These are phyloP conservation scores for Cutaneotrichosporon cyanovorans DNA, from an alignment of 1,284 basidiomycete species.

Conservation along the genomic window DNA sequence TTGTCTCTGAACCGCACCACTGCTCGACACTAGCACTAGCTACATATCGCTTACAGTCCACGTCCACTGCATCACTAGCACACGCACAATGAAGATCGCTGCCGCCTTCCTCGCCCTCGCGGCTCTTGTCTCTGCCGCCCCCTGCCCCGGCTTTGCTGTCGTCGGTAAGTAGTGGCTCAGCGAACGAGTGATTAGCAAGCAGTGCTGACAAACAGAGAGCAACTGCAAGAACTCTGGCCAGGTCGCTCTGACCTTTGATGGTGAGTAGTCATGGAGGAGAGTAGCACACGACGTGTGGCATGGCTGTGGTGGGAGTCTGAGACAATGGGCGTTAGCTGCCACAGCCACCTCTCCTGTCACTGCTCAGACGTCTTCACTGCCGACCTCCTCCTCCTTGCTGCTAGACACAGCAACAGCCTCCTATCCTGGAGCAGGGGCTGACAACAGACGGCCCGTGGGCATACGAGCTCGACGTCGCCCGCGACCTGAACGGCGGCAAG, in stretches of 20 bases:
- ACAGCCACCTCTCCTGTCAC: not conserved
- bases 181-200: not conserved
- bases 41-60: too few species aligned
- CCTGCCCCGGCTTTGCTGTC: conserved; percentile 14
- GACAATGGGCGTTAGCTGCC: too few species aligned
- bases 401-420: not conserved
- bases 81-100: not conserved
- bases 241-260: conserved; percentile 53
- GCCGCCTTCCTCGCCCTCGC: conserved; percentile 17
- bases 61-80: too few species aligned
- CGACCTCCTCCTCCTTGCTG: too few species aligned
- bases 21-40: too few species aligned
- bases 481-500: conserved; percentile 47
- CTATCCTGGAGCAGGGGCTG: too few species aligned
- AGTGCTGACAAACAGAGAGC: conserved; percentile 1
- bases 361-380: too few species aligned
- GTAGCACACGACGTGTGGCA: too few species aligned
- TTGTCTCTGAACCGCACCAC: too few species aligned
- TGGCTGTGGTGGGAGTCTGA: too few species aligned
- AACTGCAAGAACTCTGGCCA: conserved; percentile 35
- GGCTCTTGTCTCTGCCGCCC: conserved; percentile 13
- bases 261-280: conserved; percentile 17
- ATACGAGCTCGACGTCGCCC: conserved; percentile 48
- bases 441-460: conserved; percentile 49
- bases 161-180: conserved; percentile 18